Conservation (phyloP, 2,329 filamentous ascomycete genomes). For the Pseudocercospora pini-densiflorae region DNA sequence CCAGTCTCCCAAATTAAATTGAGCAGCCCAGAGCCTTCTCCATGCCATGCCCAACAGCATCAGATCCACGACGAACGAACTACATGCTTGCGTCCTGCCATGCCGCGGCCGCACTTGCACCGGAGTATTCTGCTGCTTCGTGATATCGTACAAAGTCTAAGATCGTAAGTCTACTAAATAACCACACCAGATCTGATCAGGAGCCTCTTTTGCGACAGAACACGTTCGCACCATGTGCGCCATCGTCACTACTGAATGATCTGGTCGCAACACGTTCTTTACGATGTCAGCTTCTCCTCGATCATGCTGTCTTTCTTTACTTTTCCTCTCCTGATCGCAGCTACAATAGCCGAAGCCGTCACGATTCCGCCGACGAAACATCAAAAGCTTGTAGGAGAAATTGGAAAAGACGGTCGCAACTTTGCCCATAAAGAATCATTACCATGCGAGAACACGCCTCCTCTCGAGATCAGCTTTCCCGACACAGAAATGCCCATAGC, state of each 20-base stretch:
- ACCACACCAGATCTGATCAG: neutral
- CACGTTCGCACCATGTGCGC: neutral
- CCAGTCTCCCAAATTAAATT: neutral
- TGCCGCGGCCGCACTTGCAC: no score
- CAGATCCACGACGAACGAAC: no score
- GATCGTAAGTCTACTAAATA: no score
- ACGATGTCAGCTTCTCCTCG: neutral
- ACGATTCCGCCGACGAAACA: neutral
- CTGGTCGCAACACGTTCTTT: neutral
- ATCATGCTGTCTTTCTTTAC: neutral
- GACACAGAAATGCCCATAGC: neutral
- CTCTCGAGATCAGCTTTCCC: neutral
- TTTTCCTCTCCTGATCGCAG: neutral
- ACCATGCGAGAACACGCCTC: neutral
- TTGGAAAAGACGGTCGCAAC: neutral
- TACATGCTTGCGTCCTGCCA: no score
- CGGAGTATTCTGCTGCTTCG: no score
- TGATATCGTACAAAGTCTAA: no score
- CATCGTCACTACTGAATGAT: neutral
- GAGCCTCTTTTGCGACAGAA: neutral
- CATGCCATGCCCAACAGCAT: no score
- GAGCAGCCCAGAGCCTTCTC: neutral
- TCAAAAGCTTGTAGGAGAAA: neutral
- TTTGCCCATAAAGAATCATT: neutral
- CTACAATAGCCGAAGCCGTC: neutral